Evolutionary conservation across 2,329 filamentous ascomycete species (phyloP), one percentile per base, ranked within the genome.

Genomic region (Fusarium papillatum): DNA sequence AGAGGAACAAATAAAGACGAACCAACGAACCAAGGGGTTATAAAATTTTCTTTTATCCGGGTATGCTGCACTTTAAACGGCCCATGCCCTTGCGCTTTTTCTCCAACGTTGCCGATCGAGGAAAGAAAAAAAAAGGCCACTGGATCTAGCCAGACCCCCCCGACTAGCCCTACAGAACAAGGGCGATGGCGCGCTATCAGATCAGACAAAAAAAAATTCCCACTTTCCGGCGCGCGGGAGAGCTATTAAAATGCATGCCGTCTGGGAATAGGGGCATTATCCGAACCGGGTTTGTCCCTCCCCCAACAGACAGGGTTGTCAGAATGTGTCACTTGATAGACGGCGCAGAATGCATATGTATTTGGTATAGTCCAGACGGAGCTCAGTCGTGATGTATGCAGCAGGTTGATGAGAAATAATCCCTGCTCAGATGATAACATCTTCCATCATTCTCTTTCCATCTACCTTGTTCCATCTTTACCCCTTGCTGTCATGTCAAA

Each of bases 181-280:
- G 36, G 57, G 57, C 43, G n/a, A 22, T n/a, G 46, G 46, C 17
- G n/a, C n/a, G 36, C 34, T 39, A 60, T 61, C 29, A 46, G 43
- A 60, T 61, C 29, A 46, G 43, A 46, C 22, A 24, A 43, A 19
- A 22, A 55, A 55, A 34, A 29, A 26, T 26, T 31, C 14, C 39
- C 60, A 22, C 60, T 46, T 29, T 16, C 13, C 34, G 13, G 24
- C 13, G 41, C 31, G 46, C 46, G 31, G 34, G 31, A 43, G 29
- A 64, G 41, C 61, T 50, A 64, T 64, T 46, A 43, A 43, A 64
- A 50, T 64, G 60, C 39, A 63, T 34, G 31, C 41, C 41, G 38
- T 46, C 34, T 50, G 43, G 61, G 41, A 50, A 64, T 64, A 64
- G 43, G 61, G 61, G 61, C 61, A 64, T 64, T 22, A 19, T 63